Conservation (phyloP, 768 basidiomycete genomes). For the Mycena filopes region DNA sequence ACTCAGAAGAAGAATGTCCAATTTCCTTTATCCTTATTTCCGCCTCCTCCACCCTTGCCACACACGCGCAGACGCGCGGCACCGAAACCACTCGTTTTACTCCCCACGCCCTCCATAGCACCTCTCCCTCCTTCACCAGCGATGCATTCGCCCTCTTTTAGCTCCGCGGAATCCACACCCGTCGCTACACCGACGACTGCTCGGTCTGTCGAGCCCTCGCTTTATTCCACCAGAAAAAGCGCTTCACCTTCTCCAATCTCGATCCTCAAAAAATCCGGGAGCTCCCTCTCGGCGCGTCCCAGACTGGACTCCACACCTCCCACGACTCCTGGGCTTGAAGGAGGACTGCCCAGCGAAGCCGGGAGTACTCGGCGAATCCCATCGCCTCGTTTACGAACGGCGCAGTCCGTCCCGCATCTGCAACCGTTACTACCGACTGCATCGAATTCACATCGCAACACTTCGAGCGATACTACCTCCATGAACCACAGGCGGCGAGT, state of each 20-base stretch:
- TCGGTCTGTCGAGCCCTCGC: conserved; percentile 27
- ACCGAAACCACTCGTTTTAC: conserved; percentile 53
- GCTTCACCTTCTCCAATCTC: conserved; percentile 23
- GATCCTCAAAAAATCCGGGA: conserved; percentile 39
- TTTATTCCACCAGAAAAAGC: conserved; percentile 24
- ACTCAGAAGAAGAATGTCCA: conserved; percentile 2
- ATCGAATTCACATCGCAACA: conserved; percentile 20
- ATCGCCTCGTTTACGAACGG: conserved; percentile 15
- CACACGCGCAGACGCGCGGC: conserved; percentile 48
- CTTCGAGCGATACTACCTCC: conserved; percentile 23
- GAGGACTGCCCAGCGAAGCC: neutral
- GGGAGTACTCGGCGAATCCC: neutral
- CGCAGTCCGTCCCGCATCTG: conserved; percentile 25
- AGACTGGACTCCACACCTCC: conserved; percentile 48
- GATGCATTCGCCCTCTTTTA: conserved; percentile 39
- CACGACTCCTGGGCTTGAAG: conserved; percentile 39
- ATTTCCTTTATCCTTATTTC: conserved; percentile 48
- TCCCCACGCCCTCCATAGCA: conserved; percentile 40
- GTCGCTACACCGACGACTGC: conserved; percentile 54
- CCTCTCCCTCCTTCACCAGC: conserved; percentile 47
- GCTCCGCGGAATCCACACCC: conserved; percentile 55
- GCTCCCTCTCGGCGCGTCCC: conserved; percentile 41
- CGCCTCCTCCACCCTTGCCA: conserved; percentile 50
- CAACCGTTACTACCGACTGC: neutral
- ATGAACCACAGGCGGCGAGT: neutral